Percentiles rank a stretch among this genome's conserved stretches.
phyloP scores from a whole-genome alignment of 23 red algal species.

The Agarophyton chilense region DNA sequence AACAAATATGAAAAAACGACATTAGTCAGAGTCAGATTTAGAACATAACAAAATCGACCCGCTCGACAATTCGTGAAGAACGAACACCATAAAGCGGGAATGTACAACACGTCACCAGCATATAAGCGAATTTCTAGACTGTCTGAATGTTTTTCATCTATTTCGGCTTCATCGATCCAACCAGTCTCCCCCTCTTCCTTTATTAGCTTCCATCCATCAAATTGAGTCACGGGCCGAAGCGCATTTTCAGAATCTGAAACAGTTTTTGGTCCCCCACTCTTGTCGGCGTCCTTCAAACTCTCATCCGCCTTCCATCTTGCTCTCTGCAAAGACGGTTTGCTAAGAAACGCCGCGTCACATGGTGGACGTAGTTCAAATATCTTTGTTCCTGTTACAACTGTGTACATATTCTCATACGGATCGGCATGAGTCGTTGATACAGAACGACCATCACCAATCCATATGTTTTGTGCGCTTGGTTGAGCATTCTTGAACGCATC shows the following conservation, averaged over 20 bases:
- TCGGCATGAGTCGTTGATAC: conserved; percentile 61
- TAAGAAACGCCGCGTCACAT: conserved; percentile 53
- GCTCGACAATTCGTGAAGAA: not conserved
- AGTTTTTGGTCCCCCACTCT: not conserved
- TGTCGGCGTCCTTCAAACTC: not conserved
- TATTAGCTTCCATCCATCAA: conserved; percentile 40
- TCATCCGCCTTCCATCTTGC: conserved; percentile 33
- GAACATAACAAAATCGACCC: not conserved
- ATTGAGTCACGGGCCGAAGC: not conserved
- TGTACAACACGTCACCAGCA: conserved; percentile 74
- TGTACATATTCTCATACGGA: conserved; percentile 74
- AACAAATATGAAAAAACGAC: not conserved
- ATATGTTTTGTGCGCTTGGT: conserved; percentile 65
- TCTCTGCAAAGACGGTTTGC: conserved; percentile 23
- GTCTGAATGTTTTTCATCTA: not conserved
- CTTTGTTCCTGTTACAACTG: conserved; percentile 60
- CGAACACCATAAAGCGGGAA: conserved; percentile 70
- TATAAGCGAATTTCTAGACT: conserved; percentile 25
- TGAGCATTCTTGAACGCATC: conserved; percentile 44
- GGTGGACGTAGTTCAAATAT: conserved; percentile 70
- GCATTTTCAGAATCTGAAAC: not conserved
- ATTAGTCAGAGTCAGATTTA: not conserved
- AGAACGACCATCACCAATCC: conserved; percentile 63
- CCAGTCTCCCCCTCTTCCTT: conserved; percentile 28
- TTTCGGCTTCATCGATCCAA: conserved; percentile 41